These are phyloP conservation scores for Coemansia furcata DNA, from an alignment of 192 early-diverging fungal species.

Conservation along the genomic window DNA sequence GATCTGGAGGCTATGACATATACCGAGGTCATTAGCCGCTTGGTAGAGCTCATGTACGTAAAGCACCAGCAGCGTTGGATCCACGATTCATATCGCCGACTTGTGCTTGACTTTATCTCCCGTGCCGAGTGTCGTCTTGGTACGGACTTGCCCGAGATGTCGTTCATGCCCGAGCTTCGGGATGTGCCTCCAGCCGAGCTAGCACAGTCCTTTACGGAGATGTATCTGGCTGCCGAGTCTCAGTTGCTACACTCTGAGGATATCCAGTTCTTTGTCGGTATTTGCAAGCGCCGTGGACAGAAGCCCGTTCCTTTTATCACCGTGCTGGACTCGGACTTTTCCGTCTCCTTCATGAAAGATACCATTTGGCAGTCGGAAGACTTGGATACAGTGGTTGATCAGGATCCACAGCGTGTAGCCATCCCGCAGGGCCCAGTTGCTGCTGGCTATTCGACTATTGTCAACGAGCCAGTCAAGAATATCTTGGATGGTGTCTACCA, in stretches of 20 bases:
- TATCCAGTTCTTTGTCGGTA: slow-evolving; percentile 42
- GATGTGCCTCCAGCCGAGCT: neutral
- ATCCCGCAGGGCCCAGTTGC: slow-evolving; percentile 90
- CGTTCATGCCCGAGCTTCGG: neutral
- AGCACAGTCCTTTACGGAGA: slow-evolving; percentile 34
- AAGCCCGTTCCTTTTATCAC: slow-evolving; percentile 93
- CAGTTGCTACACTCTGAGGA: slow-evolving; percentile 47
- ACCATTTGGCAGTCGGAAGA: slow-evolving; percentile 89
- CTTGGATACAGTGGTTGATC: slow-evolving; percentile 75
- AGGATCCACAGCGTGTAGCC: slow-evolving; percentile 77
- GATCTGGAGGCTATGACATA: slow-evolving; percentile 95
- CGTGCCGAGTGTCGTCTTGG: slow-evolving; percentile 77
- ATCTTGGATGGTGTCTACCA: slow-evolving; percentile 83
- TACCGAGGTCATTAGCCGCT: slow-evolving; percentile 75
- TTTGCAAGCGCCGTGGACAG: slow-evolving; percentile 54
- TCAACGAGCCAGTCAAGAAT: slow-evolving; percentile 84
- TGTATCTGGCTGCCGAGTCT: slow-evolving; percentile 7
- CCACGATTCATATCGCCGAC: slow-evolving; percentile 65
- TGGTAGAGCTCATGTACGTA: slow-evolving; percentile 82
- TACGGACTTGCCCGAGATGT: neutral
- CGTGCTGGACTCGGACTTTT: slow-evolving; percentile 85
- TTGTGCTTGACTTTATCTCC: slow-evolving; percentile 76
- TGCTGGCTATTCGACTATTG: slow-evolving; percentile 65
- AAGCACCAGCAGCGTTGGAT: slow-evolving; percentile 79
- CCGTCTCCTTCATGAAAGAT: slow-evolving; percentile 89